Base-by-base conservation (phyloP, 208 protist genomes). In the Leishmania gerbilli region DNA sequence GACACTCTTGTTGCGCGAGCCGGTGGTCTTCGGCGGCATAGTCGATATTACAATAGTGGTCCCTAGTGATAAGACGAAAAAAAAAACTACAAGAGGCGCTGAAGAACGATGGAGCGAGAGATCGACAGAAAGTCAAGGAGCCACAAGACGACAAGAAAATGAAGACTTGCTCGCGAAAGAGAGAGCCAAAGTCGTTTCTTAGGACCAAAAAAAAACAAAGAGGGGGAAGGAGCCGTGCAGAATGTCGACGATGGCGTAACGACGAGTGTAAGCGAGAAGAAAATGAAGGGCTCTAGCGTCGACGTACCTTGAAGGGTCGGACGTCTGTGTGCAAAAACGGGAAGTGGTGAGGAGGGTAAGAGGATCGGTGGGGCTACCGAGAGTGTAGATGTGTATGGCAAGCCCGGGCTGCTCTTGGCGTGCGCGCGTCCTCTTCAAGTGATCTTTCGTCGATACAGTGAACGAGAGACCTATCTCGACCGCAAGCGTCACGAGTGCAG, bases 1-100 rank as follows among this genome's bases (percentile, higher is more conserved):
- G 40, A 4, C 40, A 37, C 40, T 72, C 40, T 49, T 72, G 40
- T 2, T 72, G 40, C 68, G 68, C 51, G 17, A 3, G 15, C 76
- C 68, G 51, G 77, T 53, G 49, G 71, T 17, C 71, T 84, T 89
- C 24, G 85, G 56, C 34, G 85, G 85, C 85, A 89, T 89, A 47
- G 9, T 74, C 15, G 58, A 21, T 65, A 7, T 49, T 6, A 24
- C 31, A 68, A 40, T 34, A 37, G 27, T 68, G 15, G 31, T 31
- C 31, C 15, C 31, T 45, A 55, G 34, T 3, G n/a, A 45, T 49
- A 68, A 80, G 53, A n/a, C 85, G 4, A 60, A 75, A 85, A 75
- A 40, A 83, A 40, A 83, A 76, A 85, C 79, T 7, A 27, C 27
- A 13, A 37, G 24, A 40, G 24, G 56, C 9, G 40, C 0, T 3